phyloP scores from a whole-genome alignment of 75 land plant genomes.

The Sequoia sempervirens region DNA sequence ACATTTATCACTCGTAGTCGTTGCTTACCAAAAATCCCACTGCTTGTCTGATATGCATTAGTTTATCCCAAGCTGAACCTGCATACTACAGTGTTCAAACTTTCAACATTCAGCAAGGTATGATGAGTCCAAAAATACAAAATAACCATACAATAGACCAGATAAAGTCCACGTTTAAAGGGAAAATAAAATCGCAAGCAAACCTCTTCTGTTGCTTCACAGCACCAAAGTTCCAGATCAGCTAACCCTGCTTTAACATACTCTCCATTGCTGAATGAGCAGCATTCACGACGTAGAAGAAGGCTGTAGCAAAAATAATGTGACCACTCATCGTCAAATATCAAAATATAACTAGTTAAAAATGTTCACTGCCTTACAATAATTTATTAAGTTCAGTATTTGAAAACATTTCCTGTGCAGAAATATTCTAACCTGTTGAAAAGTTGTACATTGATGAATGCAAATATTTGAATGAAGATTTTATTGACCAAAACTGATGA shows the following conservation, averaged over 20 bases:
- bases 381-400: not conserved
- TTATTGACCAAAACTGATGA: constrained; percentile 73
- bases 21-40: constrained; percentile 80
- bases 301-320: constrained; percentile 45
- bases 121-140: not conserved
- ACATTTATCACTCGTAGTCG: not conserved
- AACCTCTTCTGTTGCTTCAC: constrained; percentile 88
- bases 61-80: constrained; percentile 88
- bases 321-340: not conserved
- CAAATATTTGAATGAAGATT: constrained; percentile 83
- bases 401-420: not conserved
- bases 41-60: constrained; percentile 84
- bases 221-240: constrained; percentile 92
- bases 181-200: not conserved
- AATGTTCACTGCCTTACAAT: not conserved
- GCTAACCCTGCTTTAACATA: constrained; percentile 97
- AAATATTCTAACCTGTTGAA: constrained; percentile 62
- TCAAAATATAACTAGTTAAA: not conserved
- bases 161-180: too few species aligned
- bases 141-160: not conserved
- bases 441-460: constrained; percentile 86
- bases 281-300: constrained; percentile 91
- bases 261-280: constrained; percentile 97
- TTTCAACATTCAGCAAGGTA: constrained; percentile 4
- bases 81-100: constrained; percentile 62